phyloP scores from a whole-genome alignment of 106 monocot genomes.

The Platanthera guangdongensis region DNA sequence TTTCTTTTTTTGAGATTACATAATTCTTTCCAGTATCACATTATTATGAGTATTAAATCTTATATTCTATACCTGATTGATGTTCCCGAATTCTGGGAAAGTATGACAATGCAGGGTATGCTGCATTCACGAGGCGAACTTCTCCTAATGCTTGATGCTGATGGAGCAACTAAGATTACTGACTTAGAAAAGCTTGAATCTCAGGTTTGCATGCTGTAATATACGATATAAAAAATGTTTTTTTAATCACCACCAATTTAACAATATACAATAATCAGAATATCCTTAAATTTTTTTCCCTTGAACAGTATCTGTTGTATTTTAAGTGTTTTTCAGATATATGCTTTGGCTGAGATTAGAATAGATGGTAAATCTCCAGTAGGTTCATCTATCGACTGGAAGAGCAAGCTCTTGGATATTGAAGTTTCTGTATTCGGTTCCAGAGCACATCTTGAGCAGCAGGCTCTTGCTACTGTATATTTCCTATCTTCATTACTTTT shows the following conservation, averaged over 20 bases:
- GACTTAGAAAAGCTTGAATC: constrained; percentile 92
- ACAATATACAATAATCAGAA: not conserved
- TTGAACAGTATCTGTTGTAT: not conserved
- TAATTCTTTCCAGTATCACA: not conserved
- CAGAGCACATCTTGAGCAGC: constrained; percentile 94
- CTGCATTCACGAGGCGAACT: constrained; percentile 92
- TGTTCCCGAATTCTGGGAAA: constrained; percentile 28
- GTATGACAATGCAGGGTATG: constrained; percentile 78
- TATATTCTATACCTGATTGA: constrained; percentile 11
- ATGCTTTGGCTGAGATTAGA: constrained; percentile 24
- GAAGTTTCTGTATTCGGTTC: constrained; percentile 88
- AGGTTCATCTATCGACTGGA: not conserved
- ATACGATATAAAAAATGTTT: not conserved
- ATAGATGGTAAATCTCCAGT: constrained; percentile 24
- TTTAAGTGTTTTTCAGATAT: constrained; percentile 32
- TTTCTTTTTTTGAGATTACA: not conserved
- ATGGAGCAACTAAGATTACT: constrained; percentile 94
- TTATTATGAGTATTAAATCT: not conserved
- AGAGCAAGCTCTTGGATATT: constrained; percentile 42
- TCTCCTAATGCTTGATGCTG: constrained; percentile 98
- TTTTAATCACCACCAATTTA: not conserved
- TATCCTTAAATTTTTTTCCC: not conserved
- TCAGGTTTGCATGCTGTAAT: constrained; percentile 34
- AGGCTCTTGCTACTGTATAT: constrained; percentile 85
- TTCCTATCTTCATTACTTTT: not conserved